phyloP scores from a whole-genome alignment of 495 filamentous ascomycete species.

The Tuber calosporum region DNA sequence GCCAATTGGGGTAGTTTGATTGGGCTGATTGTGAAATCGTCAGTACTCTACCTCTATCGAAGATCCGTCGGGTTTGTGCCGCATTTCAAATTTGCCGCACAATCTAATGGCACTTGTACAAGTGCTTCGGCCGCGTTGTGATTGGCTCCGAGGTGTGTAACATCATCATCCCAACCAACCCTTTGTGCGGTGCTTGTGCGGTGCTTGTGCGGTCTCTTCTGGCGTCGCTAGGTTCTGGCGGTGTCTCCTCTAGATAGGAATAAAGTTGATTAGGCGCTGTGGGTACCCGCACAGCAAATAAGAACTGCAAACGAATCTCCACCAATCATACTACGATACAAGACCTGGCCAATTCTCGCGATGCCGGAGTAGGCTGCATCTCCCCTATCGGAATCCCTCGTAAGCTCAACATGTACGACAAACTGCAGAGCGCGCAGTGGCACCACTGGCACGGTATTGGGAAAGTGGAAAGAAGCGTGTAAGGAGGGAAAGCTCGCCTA shows the following conservation, averaged over 20 bases:
- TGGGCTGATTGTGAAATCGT: neutral
- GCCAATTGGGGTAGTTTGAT: neutral
- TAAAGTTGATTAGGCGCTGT: too few relatives aligned
- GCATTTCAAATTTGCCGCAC: neutral
- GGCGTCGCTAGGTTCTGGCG: neutral
- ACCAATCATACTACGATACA: neutral
- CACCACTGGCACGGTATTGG: neutral
- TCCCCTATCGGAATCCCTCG: neutral
- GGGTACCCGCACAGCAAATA: neutral
- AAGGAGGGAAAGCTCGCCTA: neutral
- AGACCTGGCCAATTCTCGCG: neutral
- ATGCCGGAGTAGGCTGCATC: neutral
- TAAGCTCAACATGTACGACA: neutral
- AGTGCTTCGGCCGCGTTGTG: neutral
- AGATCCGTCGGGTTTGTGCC: neutral
- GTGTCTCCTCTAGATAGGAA: too few relatives aligned
- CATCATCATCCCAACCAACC: neutral
- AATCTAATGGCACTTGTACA: too few relatives aligned
- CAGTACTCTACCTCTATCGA: neutral
- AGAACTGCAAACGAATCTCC: neutral
- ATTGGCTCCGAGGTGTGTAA: neutral
- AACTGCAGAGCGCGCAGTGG: neutral
- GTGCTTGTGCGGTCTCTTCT: neutral
- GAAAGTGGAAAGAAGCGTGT: neutral
- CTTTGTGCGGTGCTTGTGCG: neutral